Evolutionary conservation across 768 basidiomycete genomes (phyloP), one percentile per base, ranked within the genome.

Genomic region (Obba rivulosa): DNA sequence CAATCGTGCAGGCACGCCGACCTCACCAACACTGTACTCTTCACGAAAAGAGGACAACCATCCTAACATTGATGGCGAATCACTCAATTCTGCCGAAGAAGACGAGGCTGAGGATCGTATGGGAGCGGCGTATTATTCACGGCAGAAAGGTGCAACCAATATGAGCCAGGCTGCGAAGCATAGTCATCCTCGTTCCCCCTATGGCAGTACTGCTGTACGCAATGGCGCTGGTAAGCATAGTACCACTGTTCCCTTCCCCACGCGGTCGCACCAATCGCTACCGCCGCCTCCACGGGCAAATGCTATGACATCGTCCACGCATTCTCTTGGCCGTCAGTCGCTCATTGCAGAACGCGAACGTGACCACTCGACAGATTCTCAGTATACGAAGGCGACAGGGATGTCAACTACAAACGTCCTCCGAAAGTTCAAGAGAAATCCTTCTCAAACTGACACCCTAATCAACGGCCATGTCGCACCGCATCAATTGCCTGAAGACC

Each of bases 401-500:
- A 62, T 58, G 3, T 56, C 66, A 17, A 60, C 57, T 14, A 54
- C 55, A 8, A 52, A 80, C 36, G 72, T 91, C 59, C 62, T 91
- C 49, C 76, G 83, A 51, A 88, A 79, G 62, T 72, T 83, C 54
- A 85, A 78, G 66, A 84, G 80, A 67, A 86, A 81, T 54, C 74
- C 78, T 45, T 74, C 81, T 5, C 54, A 51, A 22, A 40, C 53
- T 18, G 51, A 79, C 34, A 63, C 67, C 20, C 64, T 77, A 3
- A 65, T 79, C 43, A 58, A 61, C 36, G 75, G 75, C 38, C 74
- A 79, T 5, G 72, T 91, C 16, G 75, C 86, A 5, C 87, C 89
- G 0, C 83, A 85, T 61, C 82, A 85, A 48, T 65, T 99, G 7
- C 95, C 96, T 5, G 89, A 92, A 42, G 93, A 94, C 60, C 63